Evolutionary conservation across 1,284 basidiomycete species (phyloP).

Genomic region (Baeospora myosura): DNA sequence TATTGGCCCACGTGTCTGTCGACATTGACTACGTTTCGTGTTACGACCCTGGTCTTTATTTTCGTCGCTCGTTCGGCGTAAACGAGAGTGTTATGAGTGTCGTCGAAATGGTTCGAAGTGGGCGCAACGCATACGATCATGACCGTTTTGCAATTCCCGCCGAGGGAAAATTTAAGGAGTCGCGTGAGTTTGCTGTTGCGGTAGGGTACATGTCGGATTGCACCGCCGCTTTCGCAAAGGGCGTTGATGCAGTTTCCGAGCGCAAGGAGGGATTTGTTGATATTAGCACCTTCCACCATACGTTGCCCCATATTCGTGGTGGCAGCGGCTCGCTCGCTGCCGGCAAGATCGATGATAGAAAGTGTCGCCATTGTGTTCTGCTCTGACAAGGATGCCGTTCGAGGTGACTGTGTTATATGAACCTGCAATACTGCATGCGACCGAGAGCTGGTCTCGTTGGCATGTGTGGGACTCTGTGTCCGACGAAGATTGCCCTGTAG

Average conservation of each 20-base stretch:
- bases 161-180: conserved; percentile 91
- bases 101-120: conserved; percentile 90
- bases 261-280: conserved; percentile 94
- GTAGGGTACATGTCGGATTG: conserved; percentile 85
- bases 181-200: conserved; percentile 96
- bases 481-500: conserved; percentile 79
- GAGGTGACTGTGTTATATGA: conserved; percentile 81
- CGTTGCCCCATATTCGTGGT: conserved; percentile 96
- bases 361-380: conserved; percentile 80
- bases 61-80: conserved; percentile 95
- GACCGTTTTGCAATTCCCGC: conserved; percentile 96
- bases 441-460: conserved; percentile 90
- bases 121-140: conserved; percentile 97
- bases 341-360: conserved; percentile 94
- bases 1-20: conserved; percentile 91
- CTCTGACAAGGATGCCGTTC: conserved; percentile 74
- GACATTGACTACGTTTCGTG: conserved; percentile 89
- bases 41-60: conserved; percentile 91
- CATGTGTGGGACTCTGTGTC: conserved; percentile 88
- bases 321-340: conserved; percentile 90
- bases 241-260: conserved; percentile 96
- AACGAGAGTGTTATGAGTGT: conserved; percentile 93
- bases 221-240: conserved; percentile 83
- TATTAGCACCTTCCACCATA: conserved; percentile 95
- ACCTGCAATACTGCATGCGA: conserved; percentile 95